A percentile compares a stretch with the other conserved stretches of the same genome.
Evolutionary conservation across 257 asterid genomes (phyloP).

Genomic region (Apocynum venetum): DNA sequence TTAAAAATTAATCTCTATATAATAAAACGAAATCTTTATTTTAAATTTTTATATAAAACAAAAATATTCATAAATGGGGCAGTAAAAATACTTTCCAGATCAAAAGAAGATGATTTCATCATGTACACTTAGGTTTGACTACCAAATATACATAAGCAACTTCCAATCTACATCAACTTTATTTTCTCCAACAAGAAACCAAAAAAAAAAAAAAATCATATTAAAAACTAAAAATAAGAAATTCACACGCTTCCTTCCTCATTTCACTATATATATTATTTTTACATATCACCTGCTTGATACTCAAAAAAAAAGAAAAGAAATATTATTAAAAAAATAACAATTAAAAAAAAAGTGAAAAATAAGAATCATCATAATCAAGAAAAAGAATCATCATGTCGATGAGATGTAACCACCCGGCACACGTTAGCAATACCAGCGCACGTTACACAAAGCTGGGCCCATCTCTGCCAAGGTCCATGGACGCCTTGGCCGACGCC

Average conservation of each 20-base stretch:
- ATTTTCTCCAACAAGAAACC: constrained; percentile 1
- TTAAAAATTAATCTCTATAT: too few relatives aligned
- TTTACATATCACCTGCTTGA: neutral
- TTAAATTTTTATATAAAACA: too few relatives aligned
- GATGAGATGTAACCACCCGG: constrained; percentile 16
- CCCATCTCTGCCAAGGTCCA: constrained; percentile 57
- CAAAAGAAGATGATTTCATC: neutral
- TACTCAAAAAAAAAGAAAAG: neutral
- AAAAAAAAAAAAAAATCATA: neutral
- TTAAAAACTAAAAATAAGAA: neutral
- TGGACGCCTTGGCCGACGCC: constrained; percentile 40
- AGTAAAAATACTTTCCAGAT: too few relatives aligned
- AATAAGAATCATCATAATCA: neutral
- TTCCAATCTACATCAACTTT: neutral
- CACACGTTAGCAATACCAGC: constrained; percentile 7
- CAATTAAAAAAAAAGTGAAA: neutral
- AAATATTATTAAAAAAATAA: neutral
- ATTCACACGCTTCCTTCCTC: neutral
- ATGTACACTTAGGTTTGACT: neutral
- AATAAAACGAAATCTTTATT: too few relatives aligned
- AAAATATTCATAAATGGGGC: too few relatives aligned
- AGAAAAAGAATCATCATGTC: neutral
- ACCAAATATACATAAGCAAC: too few relatives aligned
- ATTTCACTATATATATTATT: constrained; percentile 8
- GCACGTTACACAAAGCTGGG: constrained; percentile 44